Evolutionary conservation across 805 yeast species (phyloP), one percentile per base, ranked within the genome.

Genomic region (Ogataea degrootiae): DNA sequence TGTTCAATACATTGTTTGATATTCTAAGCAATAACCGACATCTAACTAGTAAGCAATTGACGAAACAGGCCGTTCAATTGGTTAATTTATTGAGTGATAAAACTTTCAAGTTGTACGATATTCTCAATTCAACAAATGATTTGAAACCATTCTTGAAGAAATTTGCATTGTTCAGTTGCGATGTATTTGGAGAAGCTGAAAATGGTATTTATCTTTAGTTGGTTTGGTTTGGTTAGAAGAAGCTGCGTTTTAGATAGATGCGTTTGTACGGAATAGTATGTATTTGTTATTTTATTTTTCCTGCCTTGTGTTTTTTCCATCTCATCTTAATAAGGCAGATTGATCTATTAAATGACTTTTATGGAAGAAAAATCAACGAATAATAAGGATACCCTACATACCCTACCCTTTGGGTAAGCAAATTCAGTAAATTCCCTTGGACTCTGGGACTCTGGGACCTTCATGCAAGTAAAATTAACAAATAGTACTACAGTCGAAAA

Each of bases 31-130:
- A 71, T 22, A 77, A 80, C 8, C 62, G 67, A 42, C 43, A 49
- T 11, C 49, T 64, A 22, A 68, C 72, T 34, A 58, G 64, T n/a
- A 70, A 70, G 5, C 42, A 55, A 39, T 79, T 81, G 53, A 68
- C 82, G 47, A 64, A 66, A 37, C 76, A 75, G 47, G 91, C 92
- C 0, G 71, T 81, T 42, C 72, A 74, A 2, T 67, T 87, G 54
- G 75, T 90, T 5, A 75, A 75, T 41, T 57, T 78, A 31, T 84
- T 90, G 26, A 88, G 92, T 15, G 79, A 83, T 60, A 92, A 86
- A 46, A 69, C 74, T 2, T 74, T 71, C 51, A 80, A 79, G 60
- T 73, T 84, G 39, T 83, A 86, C 58, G 62, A 72, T 31, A 71
- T 89, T 44, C 87, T 90, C 58, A 44, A 82, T 77, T 58, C 85